phyloP scores from a whole-genome alignment of 441 rosid species.

The Populus hybrid region DNA sequence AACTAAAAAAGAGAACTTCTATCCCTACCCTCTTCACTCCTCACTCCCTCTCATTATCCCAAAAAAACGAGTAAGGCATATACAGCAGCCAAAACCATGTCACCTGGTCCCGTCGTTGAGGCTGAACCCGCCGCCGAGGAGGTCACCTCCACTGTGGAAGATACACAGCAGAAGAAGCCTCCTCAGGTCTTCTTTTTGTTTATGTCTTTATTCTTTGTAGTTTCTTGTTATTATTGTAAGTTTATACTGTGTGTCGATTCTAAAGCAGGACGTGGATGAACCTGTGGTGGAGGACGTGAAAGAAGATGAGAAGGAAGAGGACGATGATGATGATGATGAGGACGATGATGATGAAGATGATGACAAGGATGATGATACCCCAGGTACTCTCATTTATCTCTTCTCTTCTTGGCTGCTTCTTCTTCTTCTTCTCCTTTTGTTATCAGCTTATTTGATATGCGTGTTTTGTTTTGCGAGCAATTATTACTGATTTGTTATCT shows the following conservation, averaged over 20 bases:
- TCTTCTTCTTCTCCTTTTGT: too few relatives aligned
- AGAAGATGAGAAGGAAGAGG: constrained; percentile 57
- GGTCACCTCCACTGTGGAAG: constrained; percentile 31
- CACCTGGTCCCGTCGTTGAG: constrained; percentile 50
- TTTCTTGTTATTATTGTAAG: neutral
- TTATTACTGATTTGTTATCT: neutral
- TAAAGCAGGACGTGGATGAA: constrained; percentile 33
- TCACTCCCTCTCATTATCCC: constrained; percentile 1
- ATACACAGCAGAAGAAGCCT: constrained; percentile 28
- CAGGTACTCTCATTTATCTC: constrained; percentile 26
- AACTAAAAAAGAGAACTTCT: neutral
- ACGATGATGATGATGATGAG: constrained; percentile 51
- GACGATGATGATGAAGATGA: constrained; percentile 30
- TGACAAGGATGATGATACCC: constrained; percentile 34
- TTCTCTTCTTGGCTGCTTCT: neutral
- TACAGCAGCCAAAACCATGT: constrained; percentile 22
- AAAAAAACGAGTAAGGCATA: neutral
- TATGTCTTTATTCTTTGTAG: neutral
- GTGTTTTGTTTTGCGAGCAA: neutral
- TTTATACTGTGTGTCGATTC: neutral
- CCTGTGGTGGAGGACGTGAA: constrained; percentile 60
- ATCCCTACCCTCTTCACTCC: neutral
- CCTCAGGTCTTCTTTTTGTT: constrained; percentile 24
- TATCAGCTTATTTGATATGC: neutral
- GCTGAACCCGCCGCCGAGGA: constrained; percentile 25